Base-by-base conservation (phyloP, 805 yeast genomes). In the Maudiozyma pseudohumilis region DNA sequence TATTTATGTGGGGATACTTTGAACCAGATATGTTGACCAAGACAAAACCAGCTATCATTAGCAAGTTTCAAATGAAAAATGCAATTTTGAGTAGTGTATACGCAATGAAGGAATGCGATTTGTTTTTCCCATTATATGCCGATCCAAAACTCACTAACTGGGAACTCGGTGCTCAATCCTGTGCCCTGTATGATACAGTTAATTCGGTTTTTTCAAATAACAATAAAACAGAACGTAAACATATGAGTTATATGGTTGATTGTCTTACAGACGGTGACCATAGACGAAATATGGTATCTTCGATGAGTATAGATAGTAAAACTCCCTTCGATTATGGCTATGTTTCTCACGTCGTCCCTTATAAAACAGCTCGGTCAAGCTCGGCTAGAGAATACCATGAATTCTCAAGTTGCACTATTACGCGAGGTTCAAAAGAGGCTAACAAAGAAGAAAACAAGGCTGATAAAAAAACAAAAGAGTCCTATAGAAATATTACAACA, bases 41-140 rank as follows among this genome's bases (percentile, higher is more conserved):
- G 13, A 25, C 40, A 4, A 40, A 42, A 19, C 25, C 42, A 40
- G 18, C 5, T 5, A 32, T 40, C 45, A 35, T 40, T 45, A 16
- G 40, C 35, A 15, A 40, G 35, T 35, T 24, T 6, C 25, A 46
- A 42, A 21, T 48, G 40, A 19, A 32, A 64, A 36, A 67, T 72
- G 29, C 61, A 77, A 39, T 72, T 70, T 39, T 66, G 58, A 49
- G 63, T 70, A 22, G 63, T 64, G 48, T 73, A 2, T 70, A 67
- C 8, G 50, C 79, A 7, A 48, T 72, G 16, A 65, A 66, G 27
- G 61, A 63, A 36, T 64, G 78, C 0, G 68, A 80, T 6, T 49
- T 84, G 17, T 64, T 72, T 31, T 53, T 84, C 9, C 89, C 94
- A 0, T 20, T 83, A 8, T 50, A 57, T 11, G 48, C 52, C 3